These are phyloP conservation scores for Pleurotus cornucopiae DNA, from an alignment of 768 basidiomycete genomes.

Conservation along the genomic window DNA sequence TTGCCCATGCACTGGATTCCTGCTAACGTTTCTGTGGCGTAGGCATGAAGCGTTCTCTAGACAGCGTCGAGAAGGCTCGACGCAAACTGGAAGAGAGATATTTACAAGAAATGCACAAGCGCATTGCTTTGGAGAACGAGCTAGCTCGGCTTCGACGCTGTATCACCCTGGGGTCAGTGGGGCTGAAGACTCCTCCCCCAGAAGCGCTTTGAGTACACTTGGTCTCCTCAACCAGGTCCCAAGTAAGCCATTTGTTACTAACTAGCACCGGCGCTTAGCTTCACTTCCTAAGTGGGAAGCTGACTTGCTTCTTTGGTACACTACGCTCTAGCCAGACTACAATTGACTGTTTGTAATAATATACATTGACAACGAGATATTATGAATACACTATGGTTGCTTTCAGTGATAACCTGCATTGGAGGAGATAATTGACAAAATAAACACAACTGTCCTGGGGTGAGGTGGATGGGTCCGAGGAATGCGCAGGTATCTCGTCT, in stretches of 20 bases:
- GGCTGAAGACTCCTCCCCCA: neutral
- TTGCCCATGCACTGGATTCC: no score
- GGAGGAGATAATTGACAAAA: neutral
- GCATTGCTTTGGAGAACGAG: slow-evolving; percentile 11
- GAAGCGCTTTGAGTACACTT: neutral
- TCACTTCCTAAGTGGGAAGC: neutral
- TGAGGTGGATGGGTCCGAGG: neutral
- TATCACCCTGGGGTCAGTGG: slow-evolving; percentile 3
- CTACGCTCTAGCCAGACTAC: neutral
- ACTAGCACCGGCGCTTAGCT: neutral
- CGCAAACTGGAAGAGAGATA: slow-evolving; percentile 10
- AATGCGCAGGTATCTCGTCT: neutral
- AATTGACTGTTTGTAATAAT: neutral
- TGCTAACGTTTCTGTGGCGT: neutral
- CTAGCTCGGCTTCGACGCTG: slow-evolving; percentile 7
- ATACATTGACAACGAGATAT: neutral
- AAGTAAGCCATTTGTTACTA: no score
- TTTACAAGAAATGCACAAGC: slow-evolving; percentile 12
- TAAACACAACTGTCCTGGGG: no score
- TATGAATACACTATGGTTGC: slow-evolving; percentile 1
- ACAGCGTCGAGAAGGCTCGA: slow-evolving; percentile 13
- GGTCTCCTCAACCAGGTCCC: no score
- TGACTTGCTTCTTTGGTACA: neutral
- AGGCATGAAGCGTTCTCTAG: slow-evolving; percentile 12
- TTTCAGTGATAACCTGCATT: neutral